phyloP scores from a whole-genome alignment of 768 basidiomycete genomes.

The Mycena sanguinolenta region DNA sequence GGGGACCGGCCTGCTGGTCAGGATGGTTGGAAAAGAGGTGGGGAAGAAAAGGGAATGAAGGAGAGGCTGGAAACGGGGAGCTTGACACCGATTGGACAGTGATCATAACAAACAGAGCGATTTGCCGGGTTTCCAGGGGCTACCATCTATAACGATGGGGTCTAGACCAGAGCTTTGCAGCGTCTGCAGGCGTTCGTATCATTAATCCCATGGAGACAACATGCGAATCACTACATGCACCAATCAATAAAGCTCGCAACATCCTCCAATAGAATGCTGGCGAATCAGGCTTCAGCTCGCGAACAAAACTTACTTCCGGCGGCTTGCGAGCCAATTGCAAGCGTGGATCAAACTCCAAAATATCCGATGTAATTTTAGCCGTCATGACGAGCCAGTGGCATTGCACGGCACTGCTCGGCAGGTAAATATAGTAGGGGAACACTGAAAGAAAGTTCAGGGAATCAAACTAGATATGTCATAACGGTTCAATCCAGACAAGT shows the following conservation, averaged over 20 bases:
- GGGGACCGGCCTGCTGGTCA: slow-evolving; percentile 40
- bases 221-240: not conserved
- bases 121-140: slow-evolving; percentile 26
- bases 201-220: slow-evolving; percentile 26
- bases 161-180: slow-evolving; percentile 19
- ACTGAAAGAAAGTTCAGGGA: no score
- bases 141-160: slow-evolving; percentile 3
- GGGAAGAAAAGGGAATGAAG: slow-evolving; percentile 19
- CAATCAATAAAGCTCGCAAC: not conserved
- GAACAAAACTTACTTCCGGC: no score
- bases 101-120: slow-evolving; percentile 28
- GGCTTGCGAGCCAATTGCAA: no score
- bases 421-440: not conserved
- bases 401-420: no score
- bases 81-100: not conserved
- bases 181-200: not conserved
- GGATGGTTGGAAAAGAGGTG: slow-evolving; percentile 16
- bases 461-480: no score
- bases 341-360: no score
- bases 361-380: not conserved
- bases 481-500: no score
- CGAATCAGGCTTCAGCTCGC: no score
- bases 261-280: no score
- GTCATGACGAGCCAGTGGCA: not conserved
- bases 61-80: slow-evolving; percentile 38